Evolutionary conservation across 2,329 filamentous ascomycete genomes (phyloP), one percentile per base, ranked within the genome.

Genomic region (Scedosporium apiospermum): DNA sequence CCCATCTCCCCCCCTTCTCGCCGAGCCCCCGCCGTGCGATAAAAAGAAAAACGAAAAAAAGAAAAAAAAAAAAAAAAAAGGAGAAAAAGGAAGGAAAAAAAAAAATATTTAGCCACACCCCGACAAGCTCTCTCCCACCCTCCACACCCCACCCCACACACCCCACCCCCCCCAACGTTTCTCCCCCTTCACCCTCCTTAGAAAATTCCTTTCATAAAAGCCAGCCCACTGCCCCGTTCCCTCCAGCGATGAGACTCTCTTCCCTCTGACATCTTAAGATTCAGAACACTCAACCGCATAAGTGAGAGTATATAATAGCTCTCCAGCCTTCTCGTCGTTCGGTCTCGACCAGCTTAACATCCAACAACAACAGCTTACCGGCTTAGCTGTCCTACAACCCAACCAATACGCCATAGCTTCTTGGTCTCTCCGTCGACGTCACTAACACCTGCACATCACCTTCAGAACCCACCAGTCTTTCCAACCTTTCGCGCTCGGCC

Each of bases 81-180:
- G 12, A n/a, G 23, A 6, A 18, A 18, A 38, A 38, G 16, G 27
- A 18, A 30, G 12, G n/a, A 57, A 57, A 57, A 38, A 57, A 34
- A 26, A 34, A 57, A 18, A 57, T 27, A 3, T 14, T 30, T 57
- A 53, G 9, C 18, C 16, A 53, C 49, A 53, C 49, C 49, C 49
- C 49, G 49, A 18, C 55, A 14, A 57, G 55, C 16, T 34, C 21
- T 16, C 55, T 16, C 27, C 49, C n/a, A 53, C 59, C n/a, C 49
- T 38, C 59, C 59, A 61, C 59, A 55, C 59, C 59, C 27, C 44
- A 55, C 57, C 34, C 27, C 49, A 41, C 60, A n/a, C 46, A 60
- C 59, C 26, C 58, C 46, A 16, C n/a, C 46, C 60, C 59, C 59
- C 49, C 46, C 30, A 49, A 51, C 58, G 16, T 23, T 58, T 30